A percentile compares a stretch with the other conserved stretches of the same genome.
phyloP scores from a whole-genome alignment of 1,284 basidiomycete genomes.

The Ustilago sp. region DNA sequence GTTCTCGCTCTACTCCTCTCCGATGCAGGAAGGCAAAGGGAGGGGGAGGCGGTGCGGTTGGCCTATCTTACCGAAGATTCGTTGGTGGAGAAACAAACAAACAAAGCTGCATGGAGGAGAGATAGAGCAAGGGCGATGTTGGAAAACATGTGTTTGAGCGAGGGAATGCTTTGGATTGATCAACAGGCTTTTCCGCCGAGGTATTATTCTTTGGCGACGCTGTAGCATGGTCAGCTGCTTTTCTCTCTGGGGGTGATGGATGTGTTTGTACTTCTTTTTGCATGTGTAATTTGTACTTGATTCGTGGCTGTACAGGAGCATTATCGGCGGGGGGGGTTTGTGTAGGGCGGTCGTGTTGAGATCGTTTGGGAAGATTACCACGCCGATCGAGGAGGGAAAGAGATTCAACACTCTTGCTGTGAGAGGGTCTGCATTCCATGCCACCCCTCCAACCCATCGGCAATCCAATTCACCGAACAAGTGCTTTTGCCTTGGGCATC shows the following conservation, averaged over 20 bases:
- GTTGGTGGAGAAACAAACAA: slow-evolving; percentile 75
- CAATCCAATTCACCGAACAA: too few relatives aligned
- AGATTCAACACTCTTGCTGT: too few relatives aligned
- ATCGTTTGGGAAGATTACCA: too few relatives aligned
- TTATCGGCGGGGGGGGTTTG: too few relatives aligned
- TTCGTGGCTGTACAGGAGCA: too few relatives aligned
- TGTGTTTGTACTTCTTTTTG: neutral
- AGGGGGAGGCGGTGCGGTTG: slow-evolving; percentile 19
- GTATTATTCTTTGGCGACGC: slow-evolving; percentile 55
- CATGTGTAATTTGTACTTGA: neutral
- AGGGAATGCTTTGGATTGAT: slow-evolving; percentile 95
- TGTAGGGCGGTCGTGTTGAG: too few relatives aligned
- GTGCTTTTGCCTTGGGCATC: too few relatives aligned
- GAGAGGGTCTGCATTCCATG: too few relatives aligned
- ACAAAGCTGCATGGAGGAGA: slow-evolving; percentile 77
- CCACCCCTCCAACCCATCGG: too few relatives aligned
- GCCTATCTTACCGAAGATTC: slow-evolving; percentile 73
- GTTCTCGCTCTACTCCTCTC: slow-evolving; percentile 71
- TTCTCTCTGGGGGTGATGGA: neutral
- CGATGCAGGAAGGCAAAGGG: neutral
- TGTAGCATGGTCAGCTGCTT: slow-evolving; percentile 2
- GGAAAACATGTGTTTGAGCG: slow-evolving; percentile 87
- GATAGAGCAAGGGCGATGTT: slow-evolving; percentile 82
- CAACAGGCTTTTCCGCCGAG: slow-evolving; percentile 75
- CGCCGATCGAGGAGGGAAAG: too few relatives aligned